These are phyloP conservation scores for Arabidopsis thaliana DNA, from an alignment of 345 rosid species.

Conservation along the genomic window DNA sequence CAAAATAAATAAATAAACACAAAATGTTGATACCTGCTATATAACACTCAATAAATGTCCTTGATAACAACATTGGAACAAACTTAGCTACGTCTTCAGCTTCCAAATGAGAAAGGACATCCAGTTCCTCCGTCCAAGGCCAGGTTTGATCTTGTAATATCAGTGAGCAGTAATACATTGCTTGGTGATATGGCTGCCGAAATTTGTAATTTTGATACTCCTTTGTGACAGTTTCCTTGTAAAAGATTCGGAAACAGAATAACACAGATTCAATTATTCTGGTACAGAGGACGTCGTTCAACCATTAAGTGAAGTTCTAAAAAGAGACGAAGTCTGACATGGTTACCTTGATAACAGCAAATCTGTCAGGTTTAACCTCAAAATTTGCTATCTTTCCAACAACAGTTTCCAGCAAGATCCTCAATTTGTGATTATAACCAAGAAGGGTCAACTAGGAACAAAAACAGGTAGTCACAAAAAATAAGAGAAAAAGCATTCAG, in stretches of 20 bases:
- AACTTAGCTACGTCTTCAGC: constrained; percentile 76
- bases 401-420: constrained; percentile 76
- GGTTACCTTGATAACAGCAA: constrained; percentile 85
- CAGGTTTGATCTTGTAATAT: constrained; percentile 69
- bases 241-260: constrained; percentile 6
- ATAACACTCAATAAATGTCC: constrained; percentile 79
- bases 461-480: constrained; percentile 13
- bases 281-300: neutral
- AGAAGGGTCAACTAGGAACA: constrained; percentile 63
- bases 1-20: neutral
- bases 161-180: constrained; percentile 74
- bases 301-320: constrained; percentile 4
- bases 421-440: constrained; percentile 92
- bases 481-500: neutral
- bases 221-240: constrained; percentile 77
- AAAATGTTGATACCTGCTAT: constrained; percentile 60
- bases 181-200: constrained; percentile 85
- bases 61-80: constrained; percentile 74
- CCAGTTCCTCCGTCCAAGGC: constrained; percentile 82
- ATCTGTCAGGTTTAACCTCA: constrained; percentile 79
- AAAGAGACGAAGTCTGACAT: neutral
- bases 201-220: constrained; percentile 78
- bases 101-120: constrained; percentile 63
- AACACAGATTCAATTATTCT: constrained; percentile 21
- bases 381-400: constrained; percentile 70